Evolutionary conservation across 306 rosid species (phyloP).

Genomic region (Biancaea sappan): DNA sequence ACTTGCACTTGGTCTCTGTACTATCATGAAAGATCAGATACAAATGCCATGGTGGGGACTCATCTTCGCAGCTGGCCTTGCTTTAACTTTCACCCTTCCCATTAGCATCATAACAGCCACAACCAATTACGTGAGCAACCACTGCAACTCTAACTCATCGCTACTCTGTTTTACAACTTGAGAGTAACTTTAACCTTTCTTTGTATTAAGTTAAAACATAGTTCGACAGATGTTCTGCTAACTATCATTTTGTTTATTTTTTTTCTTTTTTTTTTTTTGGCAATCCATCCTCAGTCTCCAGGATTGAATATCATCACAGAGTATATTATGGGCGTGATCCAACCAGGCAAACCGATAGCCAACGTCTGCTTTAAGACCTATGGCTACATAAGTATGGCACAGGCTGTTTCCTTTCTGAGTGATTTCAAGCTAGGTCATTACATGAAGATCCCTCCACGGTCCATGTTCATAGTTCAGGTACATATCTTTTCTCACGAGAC

Average conservation of each 20-base stretch:
- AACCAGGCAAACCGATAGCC: conserved; percentile 69
- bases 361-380: conserved; percentile 80
- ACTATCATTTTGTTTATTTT: not conserved
- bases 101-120: conserved; percentile 68
- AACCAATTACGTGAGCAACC: conserved; percentile 48
- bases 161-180: not conserved
- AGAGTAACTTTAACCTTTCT: not conserved
- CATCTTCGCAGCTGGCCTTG: conserved; percentile 54
- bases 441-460: conserved; percentile 71
- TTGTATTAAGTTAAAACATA: no score
- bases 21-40: conserved; percentile 47
- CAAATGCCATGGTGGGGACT: conserved; percentile 88
- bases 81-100: conserved; percentile 54
- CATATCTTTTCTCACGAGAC: not conserved
- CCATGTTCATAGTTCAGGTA: conserved; percentile 82
- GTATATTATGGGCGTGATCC: conserved; percentile 66
- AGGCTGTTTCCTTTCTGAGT: conserved; percentile 61
- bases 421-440: conserved; percentile 78
- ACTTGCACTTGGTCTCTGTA: conserved; percentile 47
- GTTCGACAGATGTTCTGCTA: not conserved
- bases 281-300: conserved; percentile 47
- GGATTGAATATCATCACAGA: conserved; percentile 70
- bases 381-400: conserved; percentile 73
- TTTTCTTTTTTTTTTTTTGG: no score
- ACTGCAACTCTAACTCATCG: not conserved